These are phyloP conservation scores for Imleria badia DNA, from an alignment of 768 basidiomycete species.

Conservation along the genomic window DNA sequence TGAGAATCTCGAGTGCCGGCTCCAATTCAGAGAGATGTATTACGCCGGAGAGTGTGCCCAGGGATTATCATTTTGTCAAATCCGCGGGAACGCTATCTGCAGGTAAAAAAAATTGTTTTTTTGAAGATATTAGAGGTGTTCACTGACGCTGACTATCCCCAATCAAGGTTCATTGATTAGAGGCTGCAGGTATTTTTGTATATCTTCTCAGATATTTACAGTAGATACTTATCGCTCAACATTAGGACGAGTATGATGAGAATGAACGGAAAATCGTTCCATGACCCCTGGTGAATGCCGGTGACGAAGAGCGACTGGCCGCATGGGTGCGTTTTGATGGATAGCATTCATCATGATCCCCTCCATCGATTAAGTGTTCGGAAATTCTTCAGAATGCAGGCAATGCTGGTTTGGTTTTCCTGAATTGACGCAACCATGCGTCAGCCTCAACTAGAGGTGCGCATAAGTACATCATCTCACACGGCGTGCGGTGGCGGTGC, in stretches of 20 bases:
- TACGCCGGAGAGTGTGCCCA: conserved; percentile 3
- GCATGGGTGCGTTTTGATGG: conserved; percentile 10
- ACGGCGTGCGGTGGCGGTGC: conserved; percentile 31
- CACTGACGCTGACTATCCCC: neutral
- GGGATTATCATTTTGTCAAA: conserved; percentile 9
- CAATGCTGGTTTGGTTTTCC: conserved; percentile 8
- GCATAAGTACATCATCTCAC: conserved; percentile 21
- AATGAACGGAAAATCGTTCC: conserved; percentile 10
- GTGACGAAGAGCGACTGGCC: conserved; percentile 8
- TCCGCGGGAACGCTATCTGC: conserved; percentile 23
- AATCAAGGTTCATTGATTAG: conserved; percentile 9
- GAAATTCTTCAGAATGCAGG: neutral
- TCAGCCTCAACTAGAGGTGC: conserved; percentile 10
- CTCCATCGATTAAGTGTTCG: neutral
- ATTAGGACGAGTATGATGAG: conserved; percentile 3
- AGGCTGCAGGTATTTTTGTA: conserved; percentile 5
- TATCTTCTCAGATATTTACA: neutral
- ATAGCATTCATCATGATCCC: neutral
- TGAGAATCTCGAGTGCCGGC: conserved; percentile 10
- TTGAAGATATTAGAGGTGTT: neutral
- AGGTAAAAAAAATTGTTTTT: conserved; percentile 9
- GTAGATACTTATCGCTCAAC: neutral
- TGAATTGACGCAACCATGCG: conserved; percentile 26
- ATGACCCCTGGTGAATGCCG: conserved; percentile 15
- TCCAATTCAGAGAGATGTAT: conserved; percentile 7